Percentiles rank a stretch among this genome's conserved stretches.
Conservation (phyloP, 169 alveolate species). For the Perkinsus marinus region DNA sequence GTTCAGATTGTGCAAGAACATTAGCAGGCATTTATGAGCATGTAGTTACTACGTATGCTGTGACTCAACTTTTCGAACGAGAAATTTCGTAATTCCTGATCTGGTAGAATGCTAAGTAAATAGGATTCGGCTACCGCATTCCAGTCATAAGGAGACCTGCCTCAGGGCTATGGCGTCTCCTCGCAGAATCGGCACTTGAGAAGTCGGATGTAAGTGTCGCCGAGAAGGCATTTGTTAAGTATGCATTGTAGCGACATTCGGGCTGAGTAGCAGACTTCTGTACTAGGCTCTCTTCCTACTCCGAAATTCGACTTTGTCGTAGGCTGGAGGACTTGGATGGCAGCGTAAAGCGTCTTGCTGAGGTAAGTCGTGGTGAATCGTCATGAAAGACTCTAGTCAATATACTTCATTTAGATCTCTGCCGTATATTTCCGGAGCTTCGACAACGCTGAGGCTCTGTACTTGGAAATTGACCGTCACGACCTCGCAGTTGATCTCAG, state of each 20-base stretch:
- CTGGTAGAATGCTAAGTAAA: no score
- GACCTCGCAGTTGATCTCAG: constrained; percentile 71
- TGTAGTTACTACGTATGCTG: no score
- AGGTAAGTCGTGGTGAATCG: constrained; percentile 47
- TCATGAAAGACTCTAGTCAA: no score
- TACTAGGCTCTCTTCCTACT: constrained; percentile 28
- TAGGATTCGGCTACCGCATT: no score
- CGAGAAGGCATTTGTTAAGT: constrained; percentile 64
- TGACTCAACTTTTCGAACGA: no score
- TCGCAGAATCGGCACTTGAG: constrained; percentile 65
- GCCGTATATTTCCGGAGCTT: constrained; percentile 55
- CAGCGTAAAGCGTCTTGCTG: constrained; percentile 59
- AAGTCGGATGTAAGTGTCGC: constrained; percentile 62
- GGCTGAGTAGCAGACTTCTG: background rate
- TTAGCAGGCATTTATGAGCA: no score
- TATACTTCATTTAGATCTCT: background rate
- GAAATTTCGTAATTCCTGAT: no score
- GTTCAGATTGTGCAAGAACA: no score
- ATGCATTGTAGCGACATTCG: constrained; percentile 27
- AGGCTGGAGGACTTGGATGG: constrained; percentile 55
- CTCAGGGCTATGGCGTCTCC: constrained; percentile 62
- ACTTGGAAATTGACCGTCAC: constrained; percentile 65
- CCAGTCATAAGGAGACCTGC: no score
- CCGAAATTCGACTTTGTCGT: constrained; percentile 61
- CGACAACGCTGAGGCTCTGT: constrained; percentile 70